These are phyloP conservation scores for Cladorrhinum sp. DNA, from an alignment of 2,329 filamentous ascomycete species.

Conservation along the genomic window DNA sequence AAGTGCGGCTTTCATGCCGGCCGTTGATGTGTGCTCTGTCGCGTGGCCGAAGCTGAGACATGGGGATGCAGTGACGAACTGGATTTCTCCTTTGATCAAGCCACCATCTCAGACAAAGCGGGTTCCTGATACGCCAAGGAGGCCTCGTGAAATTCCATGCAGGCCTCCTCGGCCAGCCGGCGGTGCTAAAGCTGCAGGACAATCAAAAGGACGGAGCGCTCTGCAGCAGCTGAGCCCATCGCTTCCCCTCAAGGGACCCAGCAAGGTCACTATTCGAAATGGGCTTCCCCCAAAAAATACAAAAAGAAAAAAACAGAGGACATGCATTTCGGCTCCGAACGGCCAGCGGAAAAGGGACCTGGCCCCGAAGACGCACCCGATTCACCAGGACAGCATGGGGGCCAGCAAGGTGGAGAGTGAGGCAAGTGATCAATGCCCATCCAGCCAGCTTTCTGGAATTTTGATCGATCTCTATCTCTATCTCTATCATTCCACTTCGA, in stretches of 20 bases:
- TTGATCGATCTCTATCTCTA: not conserved
- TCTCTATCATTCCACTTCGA: not conserved
- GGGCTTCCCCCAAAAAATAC: not conserved
- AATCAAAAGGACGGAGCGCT: not conserved
- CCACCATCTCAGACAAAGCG: conserved; percentile 18
- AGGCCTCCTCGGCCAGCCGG: not conserved
- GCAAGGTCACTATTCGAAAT: no score
- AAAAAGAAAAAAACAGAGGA: not conserved
- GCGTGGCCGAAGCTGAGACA: conserved; percentile 24
- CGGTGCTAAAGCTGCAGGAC: not conserved
- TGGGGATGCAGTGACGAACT: conserved; percentile 15
- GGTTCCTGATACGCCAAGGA: conserved; percentile 12
- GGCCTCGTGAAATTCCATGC: not conserved
- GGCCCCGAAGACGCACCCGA: conserved; percentile 19
- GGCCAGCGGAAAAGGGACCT: conserved; percentile 8
- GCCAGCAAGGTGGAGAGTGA: no score
- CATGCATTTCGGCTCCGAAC: conserved; percentile 18
- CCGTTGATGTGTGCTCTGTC: conserved; percentile 11
- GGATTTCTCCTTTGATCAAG: conserved; percentile 18
- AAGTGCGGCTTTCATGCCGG: not conserved
- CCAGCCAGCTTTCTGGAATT: no score
- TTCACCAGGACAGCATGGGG: conserved; percentile 9
- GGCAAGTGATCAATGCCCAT: no score
- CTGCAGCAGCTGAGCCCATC: not conserved
- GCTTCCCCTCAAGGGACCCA: not conserved